Percentiles rank a stretch among this genome's conserved stretches.
phyloP scores from a whole-genome alignment of 257 asterid genomes.

The Primulina eburnea region DNA sequence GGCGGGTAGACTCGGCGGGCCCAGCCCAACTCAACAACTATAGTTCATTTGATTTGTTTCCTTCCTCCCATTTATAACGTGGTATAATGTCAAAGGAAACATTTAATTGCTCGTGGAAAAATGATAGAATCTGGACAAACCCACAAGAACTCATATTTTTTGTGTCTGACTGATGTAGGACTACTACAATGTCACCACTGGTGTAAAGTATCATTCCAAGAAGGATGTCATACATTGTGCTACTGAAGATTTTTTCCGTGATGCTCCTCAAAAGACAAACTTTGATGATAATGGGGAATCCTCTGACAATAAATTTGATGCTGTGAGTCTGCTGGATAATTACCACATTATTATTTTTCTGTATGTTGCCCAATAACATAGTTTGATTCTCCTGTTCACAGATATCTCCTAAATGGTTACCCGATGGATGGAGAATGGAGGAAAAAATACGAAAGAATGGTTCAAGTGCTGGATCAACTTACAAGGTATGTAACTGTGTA shows the following conservation, averaged over 20 bases:
- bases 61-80: background rate
- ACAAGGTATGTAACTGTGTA: constrained; percentile 45
- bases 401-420: constrained; percentile 54
- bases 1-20: too few species aligned
- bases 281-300: constrained; percentile 21
- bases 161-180: constrained; percentile 38
- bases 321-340: constrained; percentile 29
- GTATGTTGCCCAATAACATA: constrained; percentile 3
- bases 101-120: background rate
- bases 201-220: constrained; percentile 48
- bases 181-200: constrained; percentile 41
- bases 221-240: constrained; percentile 34
- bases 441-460: constrained; percentile 34
- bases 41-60: too few species aligned
- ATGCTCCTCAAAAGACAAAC: constrained; percentile 26
- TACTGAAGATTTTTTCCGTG: constrained; percentile 23
- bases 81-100: background rate
- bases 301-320: constrained; percentile 30
- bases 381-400: constrained; percentile 21
- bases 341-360: constrained; percentile 11
- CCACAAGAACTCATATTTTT: background rate
- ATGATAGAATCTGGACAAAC: background rate
- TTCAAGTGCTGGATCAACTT: constrained; percentile 30
- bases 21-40: too few species aligned
- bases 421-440: constrained; percentile 57